Evolutionary conservation across 495 filamentous ascomycete species (phyloP), one percentile per base, ranked within the genome.

Genomic region (Sordaria brevicollis): DNA sequence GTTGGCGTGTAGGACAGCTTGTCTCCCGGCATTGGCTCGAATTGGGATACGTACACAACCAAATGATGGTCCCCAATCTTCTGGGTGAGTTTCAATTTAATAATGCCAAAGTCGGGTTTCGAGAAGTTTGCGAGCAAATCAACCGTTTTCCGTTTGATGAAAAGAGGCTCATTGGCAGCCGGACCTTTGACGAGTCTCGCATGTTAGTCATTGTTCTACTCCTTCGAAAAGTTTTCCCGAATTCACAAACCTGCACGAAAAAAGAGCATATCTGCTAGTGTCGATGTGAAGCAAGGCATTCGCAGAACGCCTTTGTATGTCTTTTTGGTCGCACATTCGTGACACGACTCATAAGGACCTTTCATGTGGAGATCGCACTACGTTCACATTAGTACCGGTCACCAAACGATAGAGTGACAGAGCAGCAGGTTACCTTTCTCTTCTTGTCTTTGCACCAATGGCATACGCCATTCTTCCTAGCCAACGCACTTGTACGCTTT

Each of bases 11-110:
- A 75, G 0, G 76, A 76, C 2, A 76, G 29, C 34, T 75, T 73
- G 25, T 79, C 77, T 2, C 38, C 69, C 9, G 71, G 70, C 8
- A 67, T 11, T 3, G 77, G 77, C 7, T 39, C 35, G 29, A 77
- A 79, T 65, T 77, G 73, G 35, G 75, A 76, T 35, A 70, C 77
- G 37, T 79, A 76, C 33, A 79, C 73, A 1, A 70, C 76, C 17
- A 79, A 57, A 7, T 41, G 65, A 29, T 79, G 75, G 5, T 21
- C 7, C 4, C 76, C 77, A 3, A 75, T 70, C 7, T 69, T 67
- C 43, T 79, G 77, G 0, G 74, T 79, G 4, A 79, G 76, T 10
- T 70, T 38, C 17, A 79, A 17, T 7, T 41, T 74, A 11, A 54
- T 67, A 31, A 75, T 71, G 6, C 65, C 41, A 13, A 74, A 73